Base-by-base conservation (phyloP, 495 filamentous ascomycete genomes). In the Wilcoxina mikolae region DNA sequence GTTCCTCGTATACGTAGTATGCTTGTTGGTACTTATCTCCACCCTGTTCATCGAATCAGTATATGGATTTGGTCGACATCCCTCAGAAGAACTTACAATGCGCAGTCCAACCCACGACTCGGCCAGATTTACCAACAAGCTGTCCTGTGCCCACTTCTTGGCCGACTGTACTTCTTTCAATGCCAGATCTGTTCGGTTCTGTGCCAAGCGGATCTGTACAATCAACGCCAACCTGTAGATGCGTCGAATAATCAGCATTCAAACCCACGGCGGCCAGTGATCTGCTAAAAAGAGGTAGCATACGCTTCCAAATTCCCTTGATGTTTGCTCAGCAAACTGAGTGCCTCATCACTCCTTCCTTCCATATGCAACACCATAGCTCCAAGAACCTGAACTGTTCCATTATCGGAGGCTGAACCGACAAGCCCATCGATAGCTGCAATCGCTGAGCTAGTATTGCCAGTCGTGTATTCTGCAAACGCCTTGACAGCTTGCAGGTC, bases 1-100 rank as follows among this genome's bases (percentile, higher is more conserved):
- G 79, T 69, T 98, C 91, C 70, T 95, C 90, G 66, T 87, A 98
- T 60, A 98, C 89, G 76, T 98, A 98, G 72, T 91, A 98, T 31
- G 90, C 84, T 60, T 87, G 83, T 68, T 96, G 91, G 73, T 96
- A 98, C 68, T 85, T 88, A 58, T 95, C 90, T 57, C 87, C 88
- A 64, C 91, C 91, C 85, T 93, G 48, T 15, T 7, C 31, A 35
- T 35, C 7, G 7, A 35, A 15, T 35, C 31, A 35, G 31, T 35
- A 35, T 31, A 7, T 15, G 43, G 24, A 33, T 61, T 27, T 45
- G 10, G 25, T 28, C 11, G 23, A 24, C n/a, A 15, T 50, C 26
- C 12, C 22, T 12, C 15, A 15, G 10, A 28, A 24, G 27, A 55
- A 78, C 81, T 42, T 76, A 94, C 88, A 69, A 91, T 68, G 65